These are phyloP conservation scores for Xerophyta viscosa DNA, from an alignment of 106 monocot genomes.

Conservation along the genomic window DNA sequence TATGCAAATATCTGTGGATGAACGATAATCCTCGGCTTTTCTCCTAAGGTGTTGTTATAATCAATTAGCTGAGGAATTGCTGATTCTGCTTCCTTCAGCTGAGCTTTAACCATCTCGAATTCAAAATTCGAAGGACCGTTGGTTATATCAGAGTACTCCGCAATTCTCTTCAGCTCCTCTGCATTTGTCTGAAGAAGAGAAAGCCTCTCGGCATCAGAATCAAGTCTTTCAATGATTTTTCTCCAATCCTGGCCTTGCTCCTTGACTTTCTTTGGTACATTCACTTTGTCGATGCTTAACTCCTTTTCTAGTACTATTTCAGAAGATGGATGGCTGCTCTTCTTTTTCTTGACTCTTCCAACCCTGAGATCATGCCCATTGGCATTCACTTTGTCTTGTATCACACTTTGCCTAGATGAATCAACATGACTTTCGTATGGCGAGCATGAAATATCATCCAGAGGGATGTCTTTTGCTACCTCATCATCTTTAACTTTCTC, in stretches of 20 bases:
- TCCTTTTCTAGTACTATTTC: constrained; percentile 27
- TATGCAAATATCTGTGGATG: constrained; percentile 2
- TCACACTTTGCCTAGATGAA: neutral
- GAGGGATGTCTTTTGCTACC: constrained; percentile 55
- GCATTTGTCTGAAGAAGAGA: constrained; percentile 23
- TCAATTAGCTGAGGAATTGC: constrained; percentile 33
- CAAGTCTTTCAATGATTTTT: constrained; percentile 30
- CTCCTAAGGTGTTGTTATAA: constrained; percentile 28
- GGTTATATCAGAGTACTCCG: constrained; percentile 21
- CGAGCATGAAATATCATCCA: constrained; percentile 39
- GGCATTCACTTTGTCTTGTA: constrained; percentile 9
- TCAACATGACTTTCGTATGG: constrained; percentile 12
- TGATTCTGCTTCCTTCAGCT: constrained; percentile 31
- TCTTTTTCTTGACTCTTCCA: constrained; percentile 25
- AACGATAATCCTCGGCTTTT: constrained; percentile 25
- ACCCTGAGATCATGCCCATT: constrained; percentile 16
- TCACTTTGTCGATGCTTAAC: constrained; percentile 29
- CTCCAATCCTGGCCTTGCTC: constrained; percentile 14
- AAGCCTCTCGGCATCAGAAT: constrained; percentile 45
- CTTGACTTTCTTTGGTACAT: constrained; percentile 1
- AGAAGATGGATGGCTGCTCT: constrained; percentile 27
- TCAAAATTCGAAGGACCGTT: constrained; percentile 18
- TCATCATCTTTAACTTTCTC: constrained; percentile 18
- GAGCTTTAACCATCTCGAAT: constrained; percentile 24
- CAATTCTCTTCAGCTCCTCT: constrained; percentile 38